These are phyloP conservation scores for Colletotrichum zoysiae DNA, from an alignment of 2,329 filamentous ascomycete species.

Conservation along the genomic window DNA sequence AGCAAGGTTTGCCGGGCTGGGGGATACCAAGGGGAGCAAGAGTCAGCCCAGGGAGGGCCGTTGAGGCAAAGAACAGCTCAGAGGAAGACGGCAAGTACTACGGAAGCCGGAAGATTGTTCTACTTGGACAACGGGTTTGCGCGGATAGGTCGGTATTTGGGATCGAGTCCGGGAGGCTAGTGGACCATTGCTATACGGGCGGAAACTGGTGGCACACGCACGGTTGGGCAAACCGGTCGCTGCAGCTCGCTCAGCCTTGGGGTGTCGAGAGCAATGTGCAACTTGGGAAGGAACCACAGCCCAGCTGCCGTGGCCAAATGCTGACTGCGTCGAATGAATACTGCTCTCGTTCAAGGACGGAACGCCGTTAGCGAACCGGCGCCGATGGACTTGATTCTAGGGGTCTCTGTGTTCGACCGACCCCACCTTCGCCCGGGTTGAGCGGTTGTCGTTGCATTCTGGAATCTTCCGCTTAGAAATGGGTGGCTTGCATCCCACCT, in stretches of 20 bases:
- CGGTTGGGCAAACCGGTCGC: slow-evolving; percentile 19
- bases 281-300: background rate
- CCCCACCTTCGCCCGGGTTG: slow-evolving; percentile 32
- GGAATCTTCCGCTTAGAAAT: slow-evolving; percentile 43
- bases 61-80: background rate
- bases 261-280: slow-evolving; percentile 15
- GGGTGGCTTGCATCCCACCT: slow-evolving; percentile 22
- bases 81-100: background rate
- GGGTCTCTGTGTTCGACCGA: slow-evolving; percentile 18
- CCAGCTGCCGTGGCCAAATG: slow-evolving; percentile 8
- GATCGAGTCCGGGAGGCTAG: background rate
- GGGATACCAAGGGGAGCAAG: background rate
- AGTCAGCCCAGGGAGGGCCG: background rate
- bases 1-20: background rate
- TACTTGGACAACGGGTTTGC: background rate
- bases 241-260: slow-evolving; percentile 15
- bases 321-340: slow-evolving; percentile 3
- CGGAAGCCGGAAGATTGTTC: background rate
- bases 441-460: slow-evolving; percentile 34
- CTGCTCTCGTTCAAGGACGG: slow-evolving; percentile 15
- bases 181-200: background rate
- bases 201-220: background rate
- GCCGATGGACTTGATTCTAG: slow-evolving; percentile 30
- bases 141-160: background rate
- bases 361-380: slow-evolving; percentile 21